Evolutionary conservation across 305 asterid species (phyloP).

Genomic region (Fraxinus latifolia): DNA sequence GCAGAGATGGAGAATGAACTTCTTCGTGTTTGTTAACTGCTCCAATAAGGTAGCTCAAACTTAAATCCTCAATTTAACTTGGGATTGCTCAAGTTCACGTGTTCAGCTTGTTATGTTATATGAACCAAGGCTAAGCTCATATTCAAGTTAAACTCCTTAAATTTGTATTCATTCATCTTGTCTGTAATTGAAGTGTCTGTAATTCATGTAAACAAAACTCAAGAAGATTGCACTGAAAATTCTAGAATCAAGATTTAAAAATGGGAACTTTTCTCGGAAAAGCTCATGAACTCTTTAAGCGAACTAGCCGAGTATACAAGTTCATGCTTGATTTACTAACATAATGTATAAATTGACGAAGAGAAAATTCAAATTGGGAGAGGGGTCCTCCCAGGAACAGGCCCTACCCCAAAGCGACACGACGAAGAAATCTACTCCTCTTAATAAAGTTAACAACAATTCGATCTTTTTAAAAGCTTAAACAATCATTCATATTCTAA

Average conservation of each 20-base stretch:
- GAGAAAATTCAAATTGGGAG: neutral
- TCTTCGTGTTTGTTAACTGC: neutral
- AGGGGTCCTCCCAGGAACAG: neutral
- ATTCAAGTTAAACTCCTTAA: neutral
- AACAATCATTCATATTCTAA: neutral
- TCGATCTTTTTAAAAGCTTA: neutral
- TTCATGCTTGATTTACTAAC: neutral
- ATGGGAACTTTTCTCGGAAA: neutral
- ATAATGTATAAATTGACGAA: neutral
- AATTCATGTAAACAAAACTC: neutral
- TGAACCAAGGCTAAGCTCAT: neutral
- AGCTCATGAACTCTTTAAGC: neutral
- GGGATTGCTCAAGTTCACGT: neutral
- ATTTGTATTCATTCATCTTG: neutral
- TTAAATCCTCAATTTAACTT: neutral
- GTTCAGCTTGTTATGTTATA: neutral
- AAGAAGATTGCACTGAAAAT: neutral
- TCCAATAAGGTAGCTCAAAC: neutral
- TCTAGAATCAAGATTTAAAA: neutral
- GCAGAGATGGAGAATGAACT: neutral
- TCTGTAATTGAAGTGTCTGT: neutral
- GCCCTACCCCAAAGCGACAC: neutral
- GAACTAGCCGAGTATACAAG: neutral
- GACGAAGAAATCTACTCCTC: neutral
- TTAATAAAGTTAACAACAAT: neutral